Base-by-base conservation (phyloP, 495 filamentous ascomycete species). In the Penicillium turbatum region DNA sequence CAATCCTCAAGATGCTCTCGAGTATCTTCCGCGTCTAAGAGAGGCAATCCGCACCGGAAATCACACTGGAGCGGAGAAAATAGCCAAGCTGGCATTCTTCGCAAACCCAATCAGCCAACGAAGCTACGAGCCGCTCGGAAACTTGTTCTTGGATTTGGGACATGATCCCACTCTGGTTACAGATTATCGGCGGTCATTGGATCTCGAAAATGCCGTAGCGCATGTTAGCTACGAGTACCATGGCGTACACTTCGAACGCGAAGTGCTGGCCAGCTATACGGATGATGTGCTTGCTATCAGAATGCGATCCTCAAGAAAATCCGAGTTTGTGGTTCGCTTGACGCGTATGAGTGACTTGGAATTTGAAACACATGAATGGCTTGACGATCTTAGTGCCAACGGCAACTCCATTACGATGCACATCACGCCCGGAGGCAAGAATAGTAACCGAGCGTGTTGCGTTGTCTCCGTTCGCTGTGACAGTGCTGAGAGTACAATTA, bases 101-200 rank as follows among this genome's bases (percentile, higher is more conserved):
- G 71, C 67, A 19, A 74, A 64, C 17, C 76, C 79, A n/a, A 70
- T 66, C 24, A 66, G 61, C 15, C 70, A 73, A 38, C 66, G 72
- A 13, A 62, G 73, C n/a, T 81, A 81, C 47, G 69, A 81, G 35
- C 71, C 75, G 24, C 67, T 79, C 2, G 76, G 70, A 3, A 69
- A 72, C 30, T 39, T 80, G 8, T 71, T 65, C 24, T 29, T 82
- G 26, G 71, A 80, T 41, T 76, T 81, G 59, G 72, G 65, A 11
- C 72, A 78, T 47, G 36, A 55, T 6, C 36, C 48, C 0, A 48
- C 62, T 5, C 53, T 64, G 7, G 56, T 77, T 13, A 65, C 58
- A 2, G 51, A 54, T 2, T 81, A 82, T 56, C 57, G 64, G 43
- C 67, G 79, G 6, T 74, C 62, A n/a, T 50, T 82, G 43, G 72